phyloP scores from a whole-genome alignment of 768 basidiomycete species.

The Termitomyces sp. region DNA sequence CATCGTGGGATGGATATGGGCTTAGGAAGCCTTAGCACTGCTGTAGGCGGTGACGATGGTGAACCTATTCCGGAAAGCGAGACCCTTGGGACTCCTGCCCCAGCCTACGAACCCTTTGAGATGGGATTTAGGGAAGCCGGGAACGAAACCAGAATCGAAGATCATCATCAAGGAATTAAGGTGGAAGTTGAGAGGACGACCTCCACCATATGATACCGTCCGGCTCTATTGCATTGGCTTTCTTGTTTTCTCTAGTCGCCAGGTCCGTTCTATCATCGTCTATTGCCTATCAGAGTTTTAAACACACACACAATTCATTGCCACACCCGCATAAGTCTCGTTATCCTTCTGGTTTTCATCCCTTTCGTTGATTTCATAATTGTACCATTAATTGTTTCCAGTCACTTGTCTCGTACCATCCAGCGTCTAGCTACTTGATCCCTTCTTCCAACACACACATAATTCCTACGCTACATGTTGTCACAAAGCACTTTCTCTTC shows the following conservation, averaged over 20 bases:
- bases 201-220: conserved; percentile 34
- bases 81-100: conserved; percentile 43
- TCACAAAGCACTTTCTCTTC: not conserved
- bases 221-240: conserved; percentile 3
- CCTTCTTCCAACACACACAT: not conserved
- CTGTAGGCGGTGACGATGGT: conserved; percentile 46
- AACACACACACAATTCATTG: not conserved
- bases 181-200: conserved; percentile 60
- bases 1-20: conserved; percentile 49
- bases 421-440: not conserved
- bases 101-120: conserved; percentile 48
- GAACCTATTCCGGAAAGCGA: conserved; percentile 43
- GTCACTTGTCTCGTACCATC: not conserved
- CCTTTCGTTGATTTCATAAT: conserved; percentile 1
- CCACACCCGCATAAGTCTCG: conserved; percentile 8
- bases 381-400: conserved; percentile 6
- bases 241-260: conserved; percentile 10
- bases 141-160: not conserved
- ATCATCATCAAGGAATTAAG: conserved; percentile 31
- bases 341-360: conserved; percentile 1
- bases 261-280: not conserved
- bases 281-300: conserved; percentile 4
- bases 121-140: conserved; percentile 31
- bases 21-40: conserved; percentile 43
- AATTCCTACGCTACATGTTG: conserved; percentile 4